Percentiles rank a stretch among this genome's conserved stretches.
These are phyloP conservation scores for Fusarium kyushuense DNA, from an alignment of 2,329 filamentous ascomycete species.

Conservation along the genomic window DNA sequence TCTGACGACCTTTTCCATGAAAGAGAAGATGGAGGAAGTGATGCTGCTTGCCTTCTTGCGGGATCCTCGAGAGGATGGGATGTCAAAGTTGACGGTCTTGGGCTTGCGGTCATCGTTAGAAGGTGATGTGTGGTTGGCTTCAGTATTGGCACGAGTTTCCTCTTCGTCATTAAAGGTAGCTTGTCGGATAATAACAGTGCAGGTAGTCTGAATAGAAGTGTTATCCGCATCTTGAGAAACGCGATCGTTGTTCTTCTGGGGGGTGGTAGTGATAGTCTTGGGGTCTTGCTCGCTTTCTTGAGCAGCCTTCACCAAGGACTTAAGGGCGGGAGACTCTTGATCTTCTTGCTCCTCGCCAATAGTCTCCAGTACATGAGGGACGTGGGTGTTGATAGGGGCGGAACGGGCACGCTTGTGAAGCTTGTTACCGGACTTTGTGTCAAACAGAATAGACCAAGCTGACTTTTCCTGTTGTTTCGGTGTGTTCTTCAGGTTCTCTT, in stretches of 20 bases:
- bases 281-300: too few species aligned
- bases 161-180: not conserved
- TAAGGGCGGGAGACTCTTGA: not conserved
- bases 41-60: not conserved
- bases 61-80: not conserved
- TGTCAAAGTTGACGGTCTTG: not conserved
- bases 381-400: not conserved
- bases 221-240: not conserved
- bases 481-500: not conserved
- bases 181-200: constrained; percentile 13
- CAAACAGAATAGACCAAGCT: constrained; percentile 17
- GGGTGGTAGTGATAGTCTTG: not conserved
- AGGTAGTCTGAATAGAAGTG: constrained; percentile 4
- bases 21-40: not conserved
- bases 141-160: not conserved
- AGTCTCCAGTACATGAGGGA: constrained; percentile 1
- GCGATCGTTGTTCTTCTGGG: not conserved
- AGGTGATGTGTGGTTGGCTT: not conserved
- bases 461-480: not conserved
- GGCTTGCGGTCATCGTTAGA: not conserved
- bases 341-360: constrained; percentile 15
- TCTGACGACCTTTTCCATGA: not conserved
- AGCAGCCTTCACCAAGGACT: not conserved
- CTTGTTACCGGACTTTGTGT: constrained; percentile 31
- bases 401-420: constrained; percentile 32